Evolutionary conservation across 2,329 filamentous ascomycete genomes (phyloP).

Genomic region (Colletotrichum shisoi): DNA sequence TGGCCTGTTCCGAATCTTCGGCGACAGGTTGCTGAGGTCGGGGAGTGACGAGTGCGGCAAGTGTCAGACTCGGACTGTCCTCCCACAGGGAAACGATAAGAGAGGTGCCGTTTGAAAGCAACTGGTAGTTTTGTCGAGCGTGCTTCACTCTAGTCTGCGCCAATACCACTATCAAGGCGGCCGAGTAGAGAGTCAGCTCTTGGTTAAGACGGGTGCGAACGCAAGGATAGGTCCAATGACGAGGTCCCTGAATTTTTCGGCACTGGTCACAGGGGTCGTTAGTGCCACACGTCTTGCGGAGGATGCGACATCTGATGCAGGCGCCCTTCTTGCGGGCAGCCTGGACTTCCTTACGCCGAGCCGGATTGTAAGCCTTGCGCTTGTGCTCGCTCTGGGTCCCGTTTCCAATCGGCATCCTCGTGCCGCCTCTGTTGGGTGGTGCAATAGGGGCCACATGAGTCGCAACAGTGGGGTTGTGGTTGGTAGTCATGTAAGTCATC

Average conservation of each 20-base stretch:
- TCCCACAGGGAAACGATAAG: slow-evolving; percentile 39
- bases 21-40: slow-evolving; percentile 22
- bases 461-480: slow-evolving; percentile 32
- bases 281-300: slow-evolving; percentile 72
- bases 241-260: slow-evolving; percentile 67
- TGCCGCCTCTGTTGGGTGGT: slow-evolving; percentile 54
- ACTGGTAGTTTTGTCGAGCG: slow-evolving; percentile 59
- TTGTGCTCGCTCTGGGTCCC: slow-evolving; percentile 40
- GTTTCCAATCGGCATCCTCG: slow-evolving; percentile 55
- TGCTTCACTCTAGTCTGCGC: slow-evolving; percentile 67
- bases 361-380: slow-evolving; percentile 51
- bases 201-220: slow-evolving; percentile 69
- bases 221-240: slow-evolving; percentile 71
- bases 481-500: slow-evolving; percentile 58
- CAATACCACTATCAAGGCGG: slow-evolving; percentile 69
- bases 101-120: slow-evolving; percentile 57
- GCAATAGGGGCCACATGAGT: slow-evolving; percentile 38
- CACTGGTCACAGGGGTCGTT: slow-evolving; percentile 70
- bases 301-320: slow-evolving; percentile 70
- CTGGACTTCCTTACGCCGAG: slow-evolving; percentile 70
- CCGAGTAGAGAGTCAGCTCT: slow-evolving; percentile 69
- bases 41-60: slow-evolving; percentile 37
- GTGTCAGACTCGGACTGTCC: slow-evolving; percentile 38
- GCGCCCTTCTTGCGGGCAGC: slow-evolving; percentile 71
- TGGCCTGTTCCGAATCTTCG: slow-evolving; percentile 23